Conservation (phyloP, 176 grass and related monocot genomes). For the Dactylis glomerata region DNA sequence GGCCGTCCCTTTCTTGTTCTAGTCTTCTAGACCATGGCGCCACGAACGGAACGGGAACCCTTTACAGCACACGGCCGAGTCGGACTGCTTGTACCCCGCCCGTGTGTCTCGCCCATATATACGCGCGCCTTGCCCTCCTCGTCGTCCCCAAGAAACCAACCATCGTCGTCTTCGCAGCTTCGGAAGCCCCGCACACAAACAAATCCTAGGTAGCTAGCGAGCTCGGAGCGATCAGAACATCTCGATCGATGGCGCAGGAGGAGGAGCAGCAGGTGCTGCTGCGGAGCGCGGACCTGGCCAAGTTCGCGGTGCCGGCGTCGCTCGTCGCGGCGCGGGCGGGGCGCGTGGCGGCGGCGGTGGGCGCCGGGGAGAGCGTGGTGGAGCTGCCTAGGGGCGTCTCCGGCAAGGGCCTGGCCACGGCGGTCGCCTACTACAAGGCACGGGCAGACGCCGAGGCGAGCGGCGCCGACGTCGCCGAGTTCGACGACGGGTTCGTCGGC, state of each 20-base stretch:
- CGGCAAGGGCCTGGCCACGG: slow-evolving; percentile 21
- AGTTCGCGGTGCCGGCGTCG: slow-evolving; percentile 12
- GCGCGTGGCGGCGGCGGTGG: neutral
- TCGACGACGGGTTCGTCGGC: slow-evolving; percentile 16
- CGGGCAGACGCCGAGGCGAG: neutral
- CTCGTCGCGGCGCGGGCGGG: neutral
- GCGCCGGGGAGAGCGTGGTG: neutral
- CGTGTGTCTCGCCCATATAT: neutral
- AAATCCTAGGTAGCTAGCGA: neutral
- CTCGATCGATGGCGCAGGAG: neutral
- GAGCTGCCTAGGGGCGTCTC: slow-evolving; percentile 26
- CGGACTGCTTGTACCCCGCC: neutral
- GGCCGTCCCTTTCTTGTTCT: neutral
- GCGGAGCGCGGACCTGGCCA: slow-evolving; percentile 28
- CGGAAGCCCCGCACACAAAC: neutral
- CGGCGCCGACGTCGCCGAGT: neutral
- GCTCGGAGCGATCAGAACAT: neutral
- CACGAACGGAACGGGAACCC: neutral
- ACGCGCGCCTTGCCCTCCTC: neutral
- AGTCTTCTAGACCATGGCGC: neutral
- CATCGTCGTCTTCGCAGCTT: neutral
- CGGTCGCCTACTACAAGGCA: slow-evolving; percentile 29
- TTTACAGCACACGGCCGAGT: neutral
- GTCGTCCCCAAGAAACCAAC: neutral
- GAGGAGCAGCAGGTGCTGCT: slow-evolving; percentile 15